phyloP scores from a whole-genome alignment of 306 rosid genomes.

The Quercus agrifolia region DNA sequence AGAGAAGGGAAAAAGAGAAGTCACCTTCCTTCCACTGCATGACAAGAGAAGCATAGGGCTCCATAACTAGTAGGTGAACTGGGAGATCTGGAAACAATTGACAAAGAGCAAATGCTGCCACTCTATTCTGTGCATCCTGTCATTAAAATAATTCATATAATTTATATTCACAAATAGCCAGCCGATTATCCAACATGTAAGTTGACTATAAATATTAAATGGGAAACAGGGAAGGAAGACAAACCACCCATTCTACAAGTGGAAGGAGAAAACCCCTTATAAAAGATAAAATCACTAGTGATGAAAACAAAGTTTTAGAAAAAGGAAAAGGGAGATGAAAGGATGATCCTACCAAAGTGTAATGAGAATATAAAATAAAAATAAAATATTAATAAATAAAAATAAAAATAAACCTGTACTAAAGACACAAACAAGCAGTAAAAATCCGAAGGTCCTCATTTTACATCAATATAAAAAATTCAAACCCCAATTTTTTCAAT shows the following conservation, averaged over 20 bases:
- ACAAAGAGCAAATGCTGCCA: conserved; percentile 87
- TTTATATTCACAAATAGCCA: neutral
- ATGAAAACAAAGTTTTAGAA: neutral
- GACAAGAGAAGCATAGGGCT: conserved; percentile 78
- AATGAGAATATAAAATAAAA: too few relatives aligned
- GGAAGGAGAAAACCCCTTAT: neutral
- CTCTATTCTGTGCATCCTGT: conserved; percentile 93
- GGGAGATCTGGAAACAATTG: conserved; percentile 84
- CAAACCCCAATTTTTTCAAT: neutral
- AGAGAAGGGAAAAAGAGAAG: neutral
- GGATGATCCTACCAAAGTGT: neutral
- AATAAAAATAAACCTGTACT: too few relatives aligned
- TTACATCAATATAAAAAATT: neutral
- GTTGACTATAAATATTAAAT: neutral
- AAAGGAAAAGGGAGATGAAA: neutral
- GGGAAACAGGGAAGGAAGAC: neutral
- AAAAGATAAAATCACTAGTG: neutral
- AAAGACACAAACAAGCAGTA: too few relatives aligned
- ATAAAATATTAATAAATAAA: too few relatives aligned
- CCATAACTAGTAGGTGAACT: conserved; percentile 58
- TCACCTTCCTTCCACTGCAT: conserved; percentile 80
- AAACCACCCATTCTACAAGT: neutral
- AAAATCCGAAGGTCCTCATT: neutral
- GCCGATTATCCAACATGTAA: neutral
- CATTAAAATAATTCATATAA: conserved; percentile 8